Conservation (phyloP, 768 basidiomycete genomes). For the Pleurotus eryngii region DNA sequence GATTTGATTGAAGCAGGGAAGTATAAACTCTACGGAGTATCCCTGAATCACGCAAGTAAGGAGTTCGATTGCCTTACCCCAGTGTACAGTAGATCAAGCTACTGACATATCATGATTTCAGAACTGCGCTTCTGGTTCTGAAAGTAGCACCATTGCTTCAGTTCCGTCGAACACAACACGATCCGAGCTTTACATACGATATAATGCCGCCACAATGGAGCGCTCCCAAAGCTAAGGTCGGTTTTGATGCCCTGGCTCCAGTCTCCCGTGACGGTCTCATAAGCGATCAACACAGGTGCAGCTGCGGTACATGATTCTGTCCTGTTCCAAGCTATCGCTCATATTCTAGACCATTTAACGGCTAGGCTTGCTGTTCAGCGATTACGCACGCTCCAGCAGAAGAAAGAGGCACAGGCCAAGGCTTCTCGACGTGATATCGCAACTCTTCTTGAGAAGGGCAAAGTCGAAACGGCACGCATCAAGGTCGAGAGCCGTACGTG, state of each 20-base stretch:
- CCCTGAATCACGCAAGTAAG: no score
- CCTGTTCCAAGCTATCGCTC: background rate
- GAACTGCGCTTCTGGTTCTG: no score
- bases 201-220: constrained; percentile 52
- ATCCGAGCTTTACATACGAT: no score
- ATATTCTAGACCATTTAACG: constrained; percentile 5
- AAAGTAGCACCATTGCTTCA: no score
- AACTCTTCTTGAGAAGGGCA: constrained; percentile 70
- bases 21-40: no score
- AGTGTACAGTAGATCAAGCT: no score
- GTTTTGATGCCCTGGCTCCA: background rate
- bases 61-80: no score
- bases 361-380: constrained; percentile 80
- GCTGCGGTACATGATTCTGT: constrained; percentile 30
- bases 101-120: no score
- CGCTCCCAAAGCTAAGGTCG: constrained; percentile 58
- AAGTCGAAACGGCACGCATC: constrained; percentile 80
- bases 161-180: no score
- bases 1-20: no score
- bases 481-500: constrained; percentile 79
- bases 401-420: constrained; percentile 82
- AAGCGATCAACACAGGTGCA: constrained; percentile 32
- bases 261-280: background rate
- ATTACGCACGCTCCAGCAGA: constrained; percentile 82
- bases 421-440: constrained; percentile 78